Conservation (phyloP, 164 flowering plant species). For the Liriodendron chinense region DNA sequence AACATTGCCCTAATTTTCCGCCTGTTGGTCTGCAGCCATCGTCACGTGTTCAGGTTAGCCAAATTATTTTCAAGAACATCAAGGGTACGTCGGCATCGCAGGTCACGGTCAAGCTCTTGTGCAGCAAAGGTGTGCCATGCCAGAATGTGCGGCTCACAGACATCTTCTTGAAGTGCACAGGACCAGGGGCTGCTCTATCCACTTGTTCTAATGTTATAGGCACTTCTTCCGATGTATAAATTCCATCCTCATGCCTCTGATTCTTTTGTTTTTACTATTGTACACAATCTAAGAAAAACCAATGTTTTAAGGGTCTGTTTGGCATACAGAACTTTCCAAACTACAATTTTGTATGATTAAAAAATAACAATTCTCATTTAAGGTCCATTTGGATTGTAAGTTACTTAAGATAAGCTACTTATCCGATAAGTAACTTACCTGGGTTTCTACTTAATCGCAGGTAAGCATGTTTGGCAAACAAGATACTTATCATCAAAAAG, state of each 20-base stretch:
- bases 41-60: constrained; percentile 41
- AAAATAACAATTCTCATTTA: too few relatives aligned
- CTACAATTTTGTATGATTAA: too few relatives aligned
- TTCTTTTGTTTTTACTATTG: too few relatives aligned
- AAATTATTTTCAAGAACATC: constrained; percentile 49
- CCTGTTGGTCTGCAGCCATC: constrained; percentile 31
- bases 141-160: constrained; percentile 40
- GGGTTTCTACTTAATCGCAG: too few relatives aligned
- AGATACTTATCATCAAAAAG: too few relatives aligned
- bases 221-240: background rate
- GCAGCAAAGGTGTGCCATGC: constrained; percentile 50
- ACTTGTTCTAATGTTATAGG: background rate
- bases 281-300: too few relatives aligned
- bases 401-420: too few relatives aligned
- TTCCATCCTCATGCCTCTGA: background rate
- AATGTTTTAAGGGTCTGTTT: too few relatives aligned
- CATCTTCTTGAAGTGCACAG: constrained; percentile 35
- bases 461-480: too few relatives aligned
- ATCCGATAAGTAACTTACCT: too few relatives aligned
- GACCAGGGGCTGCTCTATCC: constrained; percentile 39
- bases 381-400: too few relatives aligned
- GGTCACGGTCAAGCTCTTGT: constrained; percentile 42
- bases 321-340: too few relatives aligned
- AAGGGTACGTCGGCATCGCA: constrained; percentile 49
- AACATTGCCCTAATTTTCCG: background rate